Evolutionary conservation across 345 rosid genomes (phyloP).

Genomic region (Psidium friedrichsthalianum): DNA sequence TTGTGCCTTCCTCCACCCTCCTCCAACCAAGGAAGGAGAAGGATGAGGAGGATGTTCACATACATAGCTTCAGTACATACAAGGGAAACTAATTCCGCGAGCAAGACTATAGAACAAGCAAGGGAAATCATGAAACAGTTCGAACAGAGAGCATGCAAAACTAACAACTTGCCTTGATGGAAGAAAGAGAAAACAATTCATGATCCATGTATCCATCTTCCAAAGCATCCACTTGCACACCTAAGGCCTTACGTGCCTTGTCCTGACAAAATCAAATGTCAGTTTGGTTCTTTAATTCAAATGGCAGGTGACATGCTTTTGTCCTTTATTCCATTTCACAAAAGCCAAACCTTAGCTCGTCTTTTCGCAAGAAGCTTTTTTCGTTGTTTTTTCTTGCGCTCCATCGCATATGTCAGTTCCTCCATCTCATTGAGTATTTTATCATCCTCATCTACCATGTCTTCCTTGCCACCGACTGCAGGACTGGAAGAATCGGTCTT

Average conservation of each 20-base stretch:
- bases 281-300: background rate
- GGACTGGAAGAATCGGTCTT: conserved; percentile 30
- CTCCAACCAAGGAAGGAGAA: background rate
- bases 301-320: background rate
- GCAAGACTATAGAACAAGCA: background rate
- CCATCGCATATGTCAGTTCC: conserved; percentile 64
- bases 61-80: background rate
- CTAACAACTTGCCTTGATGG: conserved; percentile 59
- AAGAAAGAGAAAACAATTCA: conserved; percentile 81
- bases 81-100: background rate
- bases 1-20: background rate
- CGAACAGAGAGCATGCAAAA: background rate
- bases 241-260: conserved; percentile 68
- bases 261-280: conserved; percentile 31
- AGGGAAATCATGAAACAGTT: background rate
- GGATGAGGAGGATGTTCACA: background rate
- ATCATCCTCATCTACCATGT: conserved; percentile 67
- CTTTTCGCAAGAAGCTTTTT: conserved; percentile 71
- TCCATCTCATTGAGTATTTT: conserved; percentile 89
- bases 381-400: conserved; percentile 65
- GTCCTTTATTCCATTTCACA: background rate
- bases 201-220: conserved; percentile 74
- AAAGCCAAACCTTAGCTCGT: conserved; percentile 56
- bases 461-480: conserved; percentile 25
- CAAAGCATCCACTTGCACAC: conserved; percentile 65